Base-by-base conservation (phyloP, 495 filamentous ascomycete species). In the Penicillium tannophilum region DNA sequence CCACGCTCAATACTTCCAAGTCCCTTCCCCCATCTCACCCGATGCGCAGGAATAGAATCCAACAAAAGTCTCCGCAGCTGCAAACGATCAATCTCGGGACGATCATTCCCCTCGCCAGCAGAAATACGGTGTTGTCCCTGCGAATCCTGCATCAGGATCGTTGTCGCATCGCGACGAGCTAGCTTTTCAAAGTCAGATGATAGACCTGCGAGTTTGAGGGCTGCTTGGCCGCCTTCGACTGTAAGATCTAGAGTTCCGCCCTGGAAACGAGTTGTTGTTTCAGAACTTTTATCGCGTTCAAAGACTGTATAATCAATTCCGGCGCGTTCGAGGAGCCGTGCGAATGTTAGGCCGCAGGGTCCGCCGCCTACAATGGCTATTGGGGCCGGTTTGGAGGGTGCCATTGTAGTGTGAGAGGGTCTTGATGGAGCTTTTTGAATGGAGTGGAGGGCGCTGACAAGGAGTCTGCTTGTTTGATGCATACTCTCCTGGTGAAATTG, bases 341-440 rank as follows among this genome's bases (percentile, higher is more conserved):
- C 84, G 31, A 88, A 70, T 56, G 75, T 79, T 45, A 81, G 78
- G 36, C 84, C 84, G 12, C 72, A 71, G 3, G 84, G 84, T 16
- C 84, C 83, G 46, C 77, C 82, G 54, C 84, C 84, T 35, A 87
- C 70, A 55, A 86, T 85, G 55, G 83, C 82, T 49, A 87, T 82
- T 30, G 52, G 52, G 14, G 51, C 33, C 3, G 52, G 52, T 31
- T 54, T 54, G 33, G 52, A 26, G n/a, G 33, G n/a, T 17, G 26
- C 11, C 23, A 10, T 30, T 30, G 4, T 49, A 12, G 10, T 6
- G 46, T 30, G 23, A 12, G 0, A 17, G 11, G 7, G 16, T 16
- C 4, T 49, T 6, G 16, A 17, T 3, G 26, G 11, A n/a, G 46
- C 3, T 49, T 28, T 16, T 6, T 49, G 46, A 31, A 20, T 8